Evolutionary conservation across 257 asterid genomes (phyloP), one percentile per base, ranked within the genome.

Genomic region (Rubia yunnanensis): DNA sequence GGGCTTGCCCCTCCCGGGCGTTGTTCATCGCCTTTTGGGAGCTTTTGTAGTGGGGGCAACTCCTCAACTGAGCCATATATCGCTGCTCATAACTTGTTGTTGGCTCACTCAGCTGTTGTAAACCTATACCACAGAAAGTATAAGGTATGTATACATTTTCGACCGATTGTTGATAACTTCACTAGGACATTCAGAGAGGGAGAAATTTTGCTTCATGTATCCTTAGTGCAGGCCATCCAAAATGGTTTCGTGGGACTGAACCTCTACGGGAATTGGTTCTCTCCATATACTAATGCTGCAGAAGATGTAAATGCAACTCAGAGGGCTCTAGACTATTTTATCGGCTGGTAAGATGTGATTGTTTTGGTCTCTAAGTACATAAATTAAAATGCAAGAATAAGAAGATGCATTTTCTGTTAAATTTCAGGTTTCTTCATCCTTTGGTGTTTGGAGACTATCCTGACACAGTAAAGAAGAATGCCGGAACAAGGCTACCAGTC

Each of bases 391-490:
- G 48, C 17, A 39, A 39, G 48, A 39, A 39, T 39, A 5, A 11
- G 48, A 38, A 38, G 46, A 38, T 38, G 46, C 46, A 38, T 38
- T 39, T 39, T 11, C 48, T 39, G 48, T 39, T 39, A 4, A 39
- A 39, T 18, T 48, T 15, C 66, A 61, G 66, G 66, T 23, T 62
- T 62, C 34, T 38, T 20, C 49, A 38, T 27, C 66, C 66, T 26
- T 38, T 62, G 54, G 50, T 38, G 49, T 62, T 8, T 38, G 66
- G 66, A 18, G 54, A 62, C 53, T 62, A 62, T 38, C 66, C 66
- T 9, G 66, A 62, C 23, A 62, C 46, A 38, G 5, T 23, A 5
- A 38, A 24, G 23, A 62, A 62, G 66, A 62, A 13, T 13, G 66
- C 18, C 8, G 54, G 66, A 7, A 27, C 4, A 26, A 38, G 66